phyloP scores from a whole-genome alignment of 371 early-diverging fungal genomes.

The Mucor indicus region DNA sequence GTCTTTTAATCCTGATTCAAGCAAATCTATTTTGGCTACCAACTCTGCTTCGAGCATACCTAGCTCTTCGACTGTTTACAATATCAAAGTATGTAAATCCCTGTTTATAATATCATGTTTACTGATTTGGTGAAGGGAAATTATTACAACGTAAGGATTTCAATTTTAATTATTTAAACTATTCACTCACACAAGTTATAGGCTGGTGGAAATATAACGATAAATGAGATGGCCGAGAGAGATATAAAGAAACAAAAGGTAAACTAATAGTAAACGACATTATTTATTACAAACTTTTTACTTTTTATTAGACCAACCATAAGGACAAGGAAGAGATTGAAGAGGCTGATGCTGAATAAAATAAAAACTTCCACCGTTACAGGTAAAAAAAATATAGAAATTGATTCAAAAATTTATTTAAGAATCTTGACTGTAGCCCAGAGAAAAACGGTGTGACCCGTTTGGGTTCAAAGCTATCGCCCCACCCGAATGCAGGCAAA shows the following conservation, averaged over 20 bases:
- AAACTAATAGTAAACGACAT: constrained; percentile 12
- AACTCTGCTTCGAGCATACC: constrained; percentile 7
- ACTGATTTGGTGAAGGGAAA: constrained; percentile 9
- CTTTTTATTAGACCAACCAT: constrained; percentile 10
- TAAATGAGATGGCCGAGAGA: constrained; percentile 14
- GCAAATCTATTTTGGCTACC: constrained; percentile 1
- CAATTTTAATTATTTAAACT: constrained; percentile 5
- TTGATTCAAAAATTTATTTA: constrained; percentile 1
- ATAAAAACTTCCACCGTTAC: constrained; percentile 9
- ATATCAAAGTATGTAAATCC: constrained; percentile 8
- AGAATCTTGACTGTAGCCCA: constrained; percentile 13
- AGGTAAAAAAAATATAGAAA: constrained; percentile 10
- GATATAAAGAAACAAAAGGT: constrained; percentile 17
- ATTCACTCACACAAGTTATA: constrained; percentile 10
- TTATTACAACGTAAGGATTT: constrained; percentile 11
- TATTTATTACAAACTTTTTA: constrained; percentile 12
- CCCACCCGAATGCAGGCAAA: constrained; percentile 9
- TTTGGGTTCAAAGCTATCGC: constrained; percentile 10
- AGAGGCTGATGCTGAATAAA: constrained; percentile 13
- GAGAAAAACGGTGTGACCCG: constrained; percentile 11
- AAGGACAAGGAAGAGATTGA: constrained; percentile 1
- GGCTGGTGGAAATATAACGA: constrained; percentile 5
- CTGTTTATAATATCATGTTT: constrained; percentile 11
- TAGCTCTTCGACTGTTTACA: constrained; percentile 7
- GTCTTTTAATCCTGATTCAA: constrained; percentile 1